Percentiles rank a stretch among this genome's conserved stretches.
Conservation (phyloP, 1,284 basidiomycete genomes). For the Moesziomyces antarcticus region DNA sequence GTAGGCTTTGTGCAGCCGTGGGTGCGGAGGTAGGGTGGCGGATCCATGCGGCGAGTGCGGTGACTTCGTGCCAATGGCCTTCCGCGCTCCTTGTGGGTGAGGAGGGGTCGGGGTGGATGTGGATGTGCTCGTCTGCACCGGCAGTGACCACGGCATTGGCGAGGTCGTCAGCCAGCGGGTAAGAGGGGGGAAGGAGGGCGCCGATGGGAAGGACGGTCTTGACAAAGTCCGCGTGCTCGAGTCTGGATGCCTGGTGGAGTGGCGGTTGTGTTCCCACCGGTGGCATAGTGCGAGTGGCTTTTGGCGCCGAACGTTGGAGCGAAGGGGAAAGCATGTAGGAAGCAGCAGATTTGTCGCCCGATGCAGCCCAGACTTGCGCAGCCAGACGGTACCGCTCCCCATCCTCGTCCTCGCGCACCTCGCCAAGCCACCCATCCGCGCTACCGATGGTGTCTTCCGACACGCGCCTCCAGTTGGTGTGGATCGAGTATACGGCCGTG, state of each 20-base stretch:
- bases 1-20: background rate
- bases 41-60: constrained; percentile 29
- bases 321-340: constrained; percentile 14
- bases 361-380: constrained; percentile 28
- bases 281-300: background rate
- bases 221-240: constrained; percentile 22
- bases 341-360: constrained; percentile 18
- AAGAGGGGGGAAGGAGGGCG: background rate
- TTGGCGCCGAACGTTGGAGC: constrained; percentile 6
- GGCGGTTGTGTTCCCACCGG: constrained; percentile 3
- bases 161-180: constrained; percentile 1
- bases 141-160: constrained; percentile 20
- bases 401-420: constrained; percentile 14
- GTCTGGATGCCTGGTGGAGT: background rate
- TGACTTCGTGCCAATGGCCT: constrained; percentile 60
- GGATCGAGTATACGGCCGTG: constrained; percentile 38
- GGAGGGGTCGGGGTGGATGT: constrained; percentile 5
- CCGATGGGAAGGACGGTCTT: constrained; percentile 21
- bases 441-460: background rate
- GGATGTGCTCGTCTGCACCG: constrained; percentile 36
- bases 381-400: constrained; percentile 9
- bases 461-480: constrained; percentile 5
- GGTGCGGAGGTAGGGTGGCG: constrained; percentile 5
- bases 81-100: constrained; percentile 18
- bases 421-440: constrained; percentile 17